phyloP scores from a whole-genome alignment of 2,329 filamentous ascomycete genomes.

The Akanthomyces muscarius region DNA sequence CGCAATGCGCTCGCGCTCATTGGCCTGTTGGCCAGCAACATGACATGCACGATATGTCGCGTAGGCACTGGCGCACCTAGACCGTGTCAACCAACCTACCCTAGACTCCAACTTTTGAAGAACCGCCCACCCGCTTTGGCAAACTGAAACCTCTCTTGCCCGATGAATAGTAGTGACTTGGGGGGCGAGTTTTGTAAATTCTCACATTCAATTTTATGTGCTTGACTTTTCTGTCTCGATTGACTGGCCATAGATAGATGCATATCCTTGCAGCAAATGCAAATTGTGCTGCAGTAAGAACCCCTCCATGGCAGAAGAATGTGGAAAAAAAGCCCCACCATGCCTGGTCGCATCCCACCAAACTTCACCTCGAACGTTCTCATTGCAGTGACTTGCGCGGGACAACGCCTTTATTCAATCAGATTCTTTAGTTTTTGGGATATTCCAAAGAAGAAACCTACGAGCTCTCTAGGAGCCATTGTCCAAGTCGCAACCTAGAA shows the following conservation, averaged over 20 bases:
- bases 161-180: no score
- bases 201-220: no score
- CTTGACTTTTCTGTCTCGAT: no score
- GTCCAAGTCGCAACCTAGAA: not conserved
- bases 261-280: no score
- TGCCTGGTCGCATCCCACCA: conserved; percentile 8
- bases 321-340: conserved; percentile 5
- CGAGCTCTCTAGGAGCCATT: no score
- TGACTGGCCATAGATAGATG: no score
- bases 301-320: not conserved
- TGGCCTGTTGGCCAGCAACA: not conserved
- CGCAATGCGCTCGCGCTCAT: not conserved
- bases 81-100: not conserved
- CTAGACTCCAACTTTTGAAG: not conserved
- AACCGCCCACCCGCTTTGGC: no score
- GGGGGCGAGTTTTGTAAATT: not conserved
- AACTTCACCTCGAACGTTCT: not conserved
- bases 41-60: not conserved
- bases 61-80: not conserved
- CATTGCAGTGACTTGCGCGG: conserved; percentile 1
- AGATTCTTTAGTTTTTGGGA: not conserved
- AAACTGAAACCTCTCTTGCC: no score
- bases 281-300: not conserved
- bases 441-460: no score
- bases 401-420: not conserved